Percentiles rank a stretch among this genome's conserved stretches.
Conservation (phyloP, 2,329 filamentous ascomycete genomes). For the Alternaria dauci region DNA sequence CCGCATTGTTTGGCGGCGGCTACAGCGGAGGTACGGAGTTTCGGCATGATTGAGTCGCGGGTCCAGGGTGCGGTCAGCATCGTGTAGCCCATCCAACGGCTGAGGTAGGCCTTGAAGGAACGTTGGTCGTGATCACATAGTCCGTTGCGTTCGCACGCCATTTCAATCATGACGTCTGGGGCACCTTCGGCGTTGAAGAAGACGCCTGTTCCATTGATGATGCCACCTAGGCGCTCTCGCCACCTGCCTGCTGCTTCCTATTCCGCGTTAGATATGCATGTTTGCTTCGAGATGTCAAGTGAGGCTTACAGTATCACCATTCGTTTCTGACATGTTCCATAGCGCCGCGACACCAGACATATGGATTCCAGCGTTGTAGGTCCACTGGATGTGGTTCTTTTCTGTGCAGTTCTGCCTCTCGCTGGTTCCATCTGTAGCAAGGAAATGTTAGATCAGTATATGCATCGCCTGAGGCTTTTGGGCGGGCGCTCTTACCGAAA, state of each 20-base stretch:
- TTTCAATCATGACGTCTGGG: slow-evolving; percentile 55
- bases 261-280: background rate
- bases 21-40: slow-evolving; percentile 61
- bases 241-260: slow-evolving; percentile 31
- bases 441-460: background rate
- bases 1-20: slow-evolving; percentile 64
- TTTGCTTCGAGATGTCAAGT: too few relatives aligned
- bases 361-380: slow-evolving; percentile 56
- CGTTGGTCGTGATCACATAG: slow-evolving; percentile 58
- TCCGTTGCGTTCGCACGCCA: slow-evolving; percentile 54
- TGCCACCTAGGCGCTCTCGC: slow-evolving; percentile 35
- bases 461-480: background rate
- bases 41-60: slow-evolving; percentile 56
- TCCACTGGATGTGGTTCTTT: slow-evolving; percentile 56
- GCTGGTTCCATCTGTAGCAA: slow-evolving; percentile 47
- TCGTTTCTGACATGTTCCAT: slow-evolving; percentile 55
- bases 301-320: slow-evolving; percentile 32
- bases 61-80: slow-evolving; percentile 50
- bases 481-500: slow-evolving; percentile 34
- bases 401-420: slow-evolving; percentile 54
- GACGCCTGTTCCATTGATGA: slow-evolving; percentile 50
- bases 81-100: slow-evolving; percentile 53
- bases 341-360: slow-evolving; percentile 56
- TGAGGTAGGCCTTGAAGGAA: slow-evolving; percentile 55
- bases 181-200: slow-evolving; percentile 57